phyloP scores from a whole-genome alignment of 352 stramenopile species.

The Globisporangium irregulare region DNA sequence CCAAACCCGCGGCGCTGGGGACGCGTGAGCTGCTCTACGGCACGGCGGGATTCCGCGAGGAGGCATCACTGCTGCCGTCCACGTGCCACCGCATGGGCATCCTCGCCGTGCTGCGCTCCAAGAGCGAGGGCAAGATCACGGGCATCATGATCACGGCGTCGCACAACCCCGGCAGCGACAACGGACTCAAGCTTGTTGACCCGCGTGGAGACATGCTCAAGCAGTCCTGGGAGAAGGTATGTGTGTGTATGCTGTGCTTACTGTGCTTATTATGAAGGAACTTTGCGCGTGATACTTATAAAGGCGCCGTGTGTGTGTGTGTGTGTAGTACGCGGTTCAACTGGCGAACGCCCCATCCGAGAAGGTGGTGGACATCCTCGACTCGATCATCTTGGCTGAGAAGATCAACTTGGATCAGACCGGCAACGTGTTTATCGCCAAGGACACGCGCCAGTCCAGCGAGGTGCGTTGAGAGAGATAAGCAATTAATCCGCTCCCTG shows the following conservation, averaged over 20 bases:
- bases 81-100: slow-evolving; percentile 94
- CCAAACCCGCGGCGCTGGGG: slow-evolving; percentile 38
- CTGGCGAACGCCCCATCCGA: slow-evolving; percentile 78
- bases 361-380: slow-evolving; percentile 83
- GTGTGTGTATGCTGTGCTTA: slow-evolving; percentile 5
- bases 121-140: slow-evolving; percentile 77
- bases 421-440: slow-evolving; percentile 86
- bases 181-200: slow-evolving; percentile 94
- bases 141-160: slow-evolving; percentile 95
- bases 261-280: no score
- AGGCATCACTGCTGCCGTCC: slow-evolving; percentile 84
- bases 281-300: neutral
- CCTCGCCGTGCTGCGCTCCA: slow-evolving; percentile 76
- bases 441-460: slow-evolving; percentile 91
- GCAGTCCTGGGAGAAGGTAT: slow-evolving; percentile 83
- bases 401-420: slow-evolving; percentile 83
- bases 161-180: slow-evolving; percentile 91
- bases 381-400: slow-evolving; percentile 63
- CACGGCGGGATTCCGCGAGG: slow-evolving; percentile 95
- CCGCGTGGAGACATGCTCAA: slow-evolving; percentile 92
- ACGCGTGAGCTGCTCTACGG: slow-evolving; percentile 82
- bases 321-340: slow-evolving; percentile 62
- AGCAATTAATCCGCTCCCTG: neutral
- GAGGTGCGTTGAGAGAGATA: slow-evolving; percentile 30
- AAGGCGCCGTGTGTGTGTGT: neutral